Base-by-base conservation (phyloP, 2,329 filamentous ascomycete species). In the Nemania sp. region DNA sequence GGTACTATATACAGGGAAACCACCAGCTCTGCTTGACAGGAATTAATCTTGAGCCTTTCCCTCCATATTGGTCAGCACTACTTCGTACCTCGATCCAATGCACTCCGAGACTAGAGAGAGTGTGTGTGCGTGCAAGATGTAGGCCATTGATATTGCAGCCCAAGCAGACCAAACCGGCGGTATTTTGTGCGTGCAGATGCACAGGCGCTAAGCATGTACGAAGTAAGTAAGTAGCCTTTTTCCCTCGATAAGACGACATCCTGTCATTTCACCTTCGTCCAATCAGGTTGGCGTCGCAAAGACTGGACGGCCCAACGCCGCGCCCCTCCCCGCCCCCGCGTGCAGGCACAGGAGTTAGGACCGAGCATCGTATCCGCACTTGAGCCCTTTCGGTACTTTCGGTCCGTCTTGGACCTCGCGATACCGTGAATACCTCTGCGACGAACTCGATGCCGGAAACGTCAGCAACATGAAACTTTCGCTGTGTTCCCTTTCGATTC, bases 211-310 rank as follows among this genome's bases (percentile, higher is more conserved):
- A 9, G 9, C 21, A 18, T 12, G 43, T 39, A 39, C 10, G 11
- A 35, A n/a, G n/a, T n/a, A n/a, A n/a, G n/a, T n/a, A n/a, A n/a
- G 35, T 39, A 11, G 35, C 4, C 12, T 37, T 42, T 12, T 15
- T 32, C n/a, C n/a, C n/a, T n/a, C n/a, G 50, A 32, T 48, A 47
- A 50, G 29, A 34, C 15, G 29, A 35, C 55, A 52, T 51, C 46
- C 47, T 55, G 56, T 52, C 53, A 60, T 59, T 52, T 59, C 42
- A 25, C 15, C 11, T 12, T 13, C 11, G 48, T 45, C 60, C 60
- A 63, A 63, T 63, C 57, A 60, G 12, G 35, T 18, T 12, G 49
- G 48, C 6, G 45, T 63, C 60, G 60, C 60, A 63, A 63, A 57
- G 48, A 29, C 35, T 34, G 21, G 39, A 29, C 43, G 48, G 25